Evolutionary conservation across 106 monocot species (phyloP).

Genomic region (Hemerocallis citrina): DNA sequence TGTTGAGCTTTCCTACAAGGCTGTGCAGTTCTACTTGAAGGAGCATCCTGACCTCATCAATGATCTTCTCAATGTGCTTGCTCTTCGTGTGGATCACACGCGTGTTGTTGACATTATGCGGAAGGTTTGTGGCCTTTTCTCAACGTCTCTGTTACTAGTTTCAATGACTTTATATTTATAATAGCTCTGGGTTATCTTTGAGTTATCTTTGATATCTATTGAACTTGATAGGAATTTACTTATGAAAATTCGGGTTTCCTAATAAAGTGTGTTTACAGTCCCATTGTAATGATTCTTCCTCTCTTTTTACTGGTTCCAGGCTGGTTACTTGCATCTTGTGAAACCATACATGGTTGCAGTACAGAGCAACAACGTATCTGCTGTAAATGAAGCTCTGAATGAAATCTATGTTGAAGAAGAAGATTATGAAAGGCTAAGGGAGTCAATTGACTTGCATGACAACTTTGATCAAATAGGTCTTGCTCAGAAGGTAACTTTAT

Average conservation of each 20-base stretch:
- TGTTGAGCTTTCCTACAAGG: slow-evolving; percentile 97
- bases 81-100: slow-evolving; percentile 91
- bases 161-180: too few species aligned
- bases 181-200: too few species aligned
- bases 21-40: slow-evolving; percentile 91
- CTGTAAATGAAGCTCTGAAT: slow-evolving; percentile 98
- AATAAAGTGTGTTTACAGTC: neutral
- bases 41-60: slow-evolving; percentile 97
- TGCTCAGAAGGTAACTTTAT: slow-evolving; percentile 70
- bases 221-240: too few species aligned
- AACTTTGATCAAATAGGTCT: slow-evolving; percentile 94
- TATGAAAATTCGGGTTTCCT: neutral
- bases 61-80: slow-evolving; percentile 88
- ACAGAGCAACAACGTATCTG: slow-evolving; percentile 88
- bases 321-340: slow-evolving; percentile 77
- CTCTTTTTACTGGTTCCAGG: slow-evolving; percentile 36
- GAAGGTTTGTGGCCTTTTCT: slow-evolving; percentile 35
- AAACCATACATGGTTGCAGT: slow-evolving; percentile 98
- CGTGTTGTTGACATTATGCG: slow-evolving; percentile 95
- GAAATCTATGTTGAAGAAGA: slow-evolving; percentile 98
- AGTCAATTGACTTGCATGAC: slow-evolving; percentile 95
- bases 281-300: neutral
- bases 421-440: slow-evolving; percentile 81
- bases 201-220: neutral
- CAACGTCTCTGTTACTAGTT: too few species aligned